Evolutionary conservation across 352 stramenopile species (phyloP), one percentile per base, ranked within the genome.

Genomic region (Globisporangium heterothallicum): DNA sequence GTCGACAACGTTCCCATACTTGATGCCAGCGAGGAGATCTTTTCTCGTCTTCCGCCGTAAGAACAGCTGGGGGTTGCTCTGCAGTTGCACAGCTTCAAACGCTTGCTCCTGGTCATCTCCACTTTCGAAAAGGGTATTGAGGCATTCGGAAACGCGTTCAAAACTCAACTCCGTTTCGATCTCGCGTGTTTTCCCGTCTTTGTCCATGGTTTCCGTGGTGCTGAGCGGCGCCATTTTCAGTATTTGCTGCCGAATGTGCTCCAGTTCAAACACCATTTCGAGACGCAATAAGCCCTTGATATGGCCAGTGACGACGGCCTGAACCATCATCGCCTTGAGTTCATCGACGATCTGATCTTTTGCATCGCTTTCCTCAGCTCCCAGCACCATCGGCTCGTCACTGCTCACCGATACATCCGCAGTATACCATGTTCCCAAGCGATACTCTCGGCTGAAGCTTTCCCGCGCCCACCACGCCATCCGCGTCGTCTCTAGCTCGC

Each of bases 391-490:
- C 9, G 16, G 30, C 13, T 62, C 43, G 14, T 18, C 16, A 1
- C n/a, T 32, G n/a, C 64, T 47, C 9, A 53, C 12, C 14, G 60
- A 49, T 4, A 85, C 59, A n/a, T 88, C 77, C 0, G 68, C 68
- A 0, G 64, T 68, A 45, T 87, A 94, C 83, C 80, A 94, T 1
- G 80, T 86, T 2, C 83, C 83, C 7, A 92, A 53, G 1, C 79
- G 72, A 49, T 85, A 89, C 49, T 68, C 78, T 13, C 83, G 66
- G 49, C 80, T 91, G 47, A 72, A 89, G 21, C 74, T 85, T 53
- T 93, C 83, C n/a, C 78, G 71, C 0, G 76, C 80, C 83, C 83
- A 93, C 83, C 80, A 93, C 16, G 70, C 68, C 1, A 66, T 89
- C 6, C 78, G 56, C 3, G 74, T 68, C 7, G 50, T 56, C 26